Evolutionary conservation across 176 grass and related monocot genomes (phyloP).

Genomic region (Carex littledalei): DNA sequence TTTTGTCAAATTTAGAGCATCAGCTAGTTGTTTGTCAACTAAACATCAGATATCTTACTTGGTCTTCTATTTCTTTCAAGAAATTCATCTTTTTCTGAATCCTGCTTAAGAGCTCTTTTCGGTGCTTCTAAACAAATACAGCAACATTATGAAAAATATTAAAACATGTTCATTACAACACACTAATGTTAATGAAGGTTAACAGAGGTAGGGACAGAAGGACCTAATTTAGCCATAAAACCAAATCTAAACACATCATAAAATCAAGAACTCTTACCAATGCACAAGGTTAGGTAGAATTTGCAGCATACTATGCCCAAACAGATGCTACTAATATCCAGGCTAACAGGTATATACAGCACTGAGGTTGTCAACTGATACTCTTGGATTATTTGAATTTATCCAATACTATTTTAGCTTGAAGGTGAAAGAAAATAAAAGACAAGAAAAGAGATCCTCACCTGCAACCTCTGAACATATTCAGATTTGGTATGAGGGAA

Average conservation of each 20-base stretch:
- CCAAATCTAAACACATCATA: background rate
- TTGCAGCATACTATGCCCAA: background rate
- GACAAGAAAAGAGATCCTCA: constrained; percentile 36
- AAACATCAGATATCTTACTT: constrained; percentile 46
- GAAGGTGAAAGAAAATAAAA: background rate
- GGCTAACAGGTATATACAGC: background rate
- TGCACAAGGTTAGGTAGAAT: background rate
- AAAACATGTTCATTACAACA: background rate
- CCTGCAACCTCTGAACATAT: constrained; percentile 62
- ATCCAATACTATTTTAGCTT: background rate
- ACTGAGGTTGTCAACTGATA: background rate
- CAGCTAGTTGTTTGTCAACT: background rate
- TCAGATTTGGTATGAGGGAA: constrained; percentile 56
- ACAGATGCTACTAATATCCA: background rate
- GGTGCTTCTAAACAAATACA: constrained; percentile 46
- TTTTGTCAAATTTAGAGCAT: constrained; percentile 5
- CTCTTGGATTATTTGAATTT: background rate
- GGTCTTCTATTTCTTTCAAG: constrained; percentile 75
- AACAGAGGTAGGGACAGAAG: background rate
- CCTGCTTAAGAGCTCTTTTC: constrained; percentile 41
- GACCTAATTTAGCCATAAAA: constrained; percentile 2
- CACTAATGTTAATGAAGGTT: background rate
- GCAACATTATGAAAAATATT: background rate
- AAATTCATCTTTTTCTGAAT: constrained; percentile 70
- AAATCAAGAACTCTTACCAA: background rate